Conservation (phyloP, 2,329 filamentous ascomycete genomes). For the Phyllachora maydis region DNA sequence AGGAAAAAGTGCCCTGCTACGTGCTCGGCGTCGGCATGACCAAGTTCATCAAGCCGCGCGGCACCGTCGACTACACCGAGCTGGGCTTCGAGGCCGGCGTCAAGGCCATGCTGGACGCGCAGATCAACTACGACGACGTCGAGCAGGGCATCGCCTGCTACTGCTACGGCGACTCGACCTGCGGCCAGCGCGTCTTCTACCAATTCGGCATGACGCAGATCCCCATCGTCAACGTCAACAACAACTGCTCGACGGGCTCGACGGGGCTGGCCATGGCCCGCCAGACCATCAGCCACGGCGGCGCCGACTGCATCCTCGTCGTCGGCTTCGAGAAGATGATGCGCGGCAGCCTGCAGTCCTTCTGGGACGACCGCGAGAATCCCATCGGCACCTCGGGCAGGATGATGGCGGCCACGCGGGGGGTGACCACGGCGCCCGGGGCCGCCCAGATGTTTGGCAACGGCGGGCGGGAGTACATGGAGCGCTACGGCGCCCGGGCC, state of each 20-base stretch:
- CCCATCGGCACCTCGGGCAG: conserved; percentile 50
- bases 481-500: conserved; percentile 66
- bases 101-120: conserved; percentile 68
- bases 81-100: conserved; percentile 82
- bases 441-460: conserved; percentile 94
- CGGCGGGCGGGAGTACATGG: conserved; percentile 83
- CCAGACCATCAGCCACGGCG: conserved; percentile 59
- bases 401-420: conserved; percentile 72
- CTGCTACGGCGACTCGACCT: conserved; percentile 90
- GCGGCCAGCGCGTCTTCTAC: conserved; percentile 92
- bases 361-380: conserved; percentile 71
- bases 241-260: conserved; percentile 93
- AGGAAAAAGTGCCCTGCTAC: conserved; percentile 42
- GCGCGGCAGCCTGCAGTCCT: conserved; percentile 62
- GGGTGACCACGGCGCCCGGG: conserved; percentile 61
- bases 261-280: conserved; percentile 74
- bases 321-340: conserved; percentile 98
- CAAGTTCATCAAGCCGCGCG: conserved; percentile 94
- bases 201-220: conserved; percentile 96
- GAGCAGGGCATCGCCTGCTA: conserved; percentile 94
- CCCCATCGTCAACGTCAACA: conserved; percentile 95
- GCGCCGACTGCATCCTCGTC: conserved; percentile 73
- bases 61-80: conserved; percentile 87
- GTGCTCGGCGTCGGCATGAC: conserved; percentile 97
- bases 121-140: conserved; percentile 92